Base-by-base conservation (phyloP, 2,329 filamentous ascomycete species). In the Pseudocercospora vitis region DNA sequence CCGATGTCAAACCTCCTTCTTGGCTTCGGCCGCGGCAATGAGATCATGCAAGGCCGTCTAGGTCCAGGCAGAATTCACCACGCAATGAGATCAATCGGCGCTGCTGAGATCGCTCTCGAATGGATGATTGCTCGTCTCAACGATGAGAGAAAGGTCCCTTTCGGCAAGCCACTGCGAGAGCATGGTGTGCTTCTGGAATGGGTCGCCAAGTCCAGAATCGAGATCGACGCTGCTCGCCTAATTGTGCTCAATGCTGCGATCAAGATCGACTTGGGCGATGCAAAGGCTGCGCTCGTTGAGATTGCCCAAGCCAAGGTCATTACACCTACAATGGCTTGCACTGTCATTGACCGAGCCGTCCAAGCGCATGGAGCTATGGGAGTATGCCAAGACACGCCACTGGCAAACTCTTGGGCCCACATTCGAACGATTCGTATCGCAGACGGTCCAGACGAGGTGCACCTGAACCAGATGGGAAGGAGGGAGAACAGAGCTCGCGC, bases 51-150 rank as follows among this genome's bases (percentile, higher is more conserved):
- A 73, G 94, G 94, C 53, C 89, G 94, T 63, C 86, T 99, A 16
- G 94, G 94, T 0, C 94, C 94, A 1, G 94, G 94, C 23, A 88
- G 94, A 21, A 97, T 99, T 70, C 94, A 99, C 76, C 94, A 99
- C 76, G 90, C 91, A 53, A 97, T 97, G 94, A 85, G 94, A 61
- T 86, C 85, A 53, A 94, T 99, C 69, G 94, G 94, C 45, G 87
- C 89, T 48, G 83, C 94, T 12, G 94, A 97, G 74, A 83, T 86
- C 62, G 94, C 91, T 0, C 82, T 97, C 18, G 92, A 97, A 68
- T 96, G 89, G 87, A 88, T 97, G 83, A 82, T 97, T 55, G 88
- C 90, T 67, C 87, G 94, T 57, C 86, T 96, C 75, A 97, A 97
- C 75, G 92, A 97, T 74, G 84, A 88, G 48, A 79, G 77, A 65